Conservation (phyloP, 768 basidiomycete species). For the Boletus eberwhitei region DNA sequence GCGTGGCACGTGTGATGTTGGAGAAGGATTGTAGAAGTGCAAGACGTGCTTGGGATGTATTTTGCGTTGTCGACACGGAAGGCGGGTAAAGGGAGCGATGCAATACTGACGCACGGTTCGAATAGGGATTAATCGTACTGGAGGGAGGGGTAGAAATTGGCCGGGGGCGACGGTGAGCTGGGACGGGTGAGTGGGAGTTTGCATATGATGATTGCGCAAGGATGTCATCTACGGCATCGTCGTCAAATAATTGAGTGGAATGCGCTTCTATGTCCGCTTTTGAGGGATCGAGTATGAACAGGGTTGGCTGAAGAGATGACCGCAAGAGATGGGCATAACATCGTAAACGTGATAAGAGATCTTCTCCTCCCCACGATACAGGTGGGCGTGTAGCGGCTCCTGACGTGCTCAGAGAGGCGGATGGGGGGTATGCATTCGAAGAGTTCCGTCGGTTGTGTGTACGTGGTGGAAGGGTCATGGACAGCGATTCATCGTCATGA, state of each 20-base stretch:
- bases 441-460: constrained; percentile 33
- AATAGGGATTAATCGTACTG: constrained; percentile 49
- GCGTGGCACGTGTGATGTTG: constrained; percentile 88
- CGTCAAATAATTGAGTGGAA: constrained; percentile 77
- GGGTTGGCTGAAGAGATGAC: constrained; percentile 77
- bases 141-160: constrained; percentile 48
- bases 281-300: constrained; percentile 92
- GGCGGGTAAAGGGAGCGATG: constrained; percentile 69
- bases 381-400: constrained; percentile 38
- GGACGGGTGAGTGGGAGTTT: constrained; percentile 77
- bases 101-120: constrained; percentile 68
- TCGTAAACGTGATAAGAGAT: constrained; percentile 72
- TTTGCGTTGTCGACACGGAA: constrained; percentile 48
- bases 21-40: constrained; percentile 93
- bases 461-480: constrained; percentile 52
- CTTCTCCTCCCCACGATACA: constrained; percentile 85
- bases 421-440: constrained; percentile 59
- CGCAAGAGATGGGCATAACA: constrained; percentile 79
- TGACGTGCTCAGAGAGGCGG: constrained; percentile 47
- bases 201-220: constrained; percentile 74
- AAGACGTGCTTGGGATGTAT: constrained; percentile 66
- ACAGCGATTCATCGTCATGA: constrained; percentile 94
- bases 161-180: constrained; percentile 74
- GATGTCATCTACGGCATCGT: constrained; percentile 86
- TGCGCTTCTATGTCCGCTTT: constrained; percentile 91